Evolutionary conservation across 345 rosid genomes (phyloP).

Genomic region (Populus tremula): DNA sequence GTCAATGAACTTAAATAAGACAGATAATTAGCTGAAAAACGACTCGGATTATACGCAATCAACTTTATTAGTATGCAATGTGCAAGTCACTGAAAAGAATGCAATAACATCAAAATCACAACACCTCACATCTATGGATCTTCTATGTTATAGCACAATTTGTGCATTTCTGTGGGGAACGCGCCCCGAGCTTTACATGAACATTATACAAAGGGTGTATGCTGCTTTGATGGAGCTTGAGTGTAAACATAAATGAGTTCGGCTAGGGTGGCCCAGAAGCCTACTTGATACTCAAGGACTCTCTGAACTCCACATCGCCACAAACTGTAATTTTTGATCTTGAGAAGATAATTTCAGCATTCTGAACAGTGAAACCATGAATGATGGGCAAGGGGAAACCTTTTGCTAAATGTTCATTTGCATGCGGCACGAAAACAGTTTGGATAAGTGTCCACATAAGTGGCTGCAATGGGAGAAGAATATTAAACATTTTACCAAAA

Average conservation of each 20-base stretch:
- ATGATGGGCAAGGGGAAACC: constrained; percentile 90
- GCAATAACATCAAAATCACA: background rate
- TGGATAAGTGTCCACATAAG: constrained; percentile 81
- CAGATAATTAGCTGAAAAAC: no score
- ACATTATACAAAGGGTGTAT: background rate
- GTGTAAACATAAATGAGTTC: background rate
- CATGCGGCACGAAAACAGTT: constrained; percentile 79
- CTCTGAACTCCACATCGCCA: constrained; percentile 57
- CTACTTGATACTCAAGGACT: constrained; percentile 20
- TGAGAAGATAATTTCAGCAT: constrained; percentile 57
- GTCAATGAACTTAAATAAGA: no score
- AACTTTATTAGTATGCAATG: no score
- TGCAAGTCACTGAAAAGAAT: background rate
- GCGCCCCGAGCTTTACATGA: background rate
- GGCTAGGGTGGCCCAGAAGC: background rate
- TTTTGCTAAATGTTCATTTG: constrained; percentile 60
- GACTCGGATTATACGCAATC: no score
- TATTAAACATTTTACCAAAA: background rate
- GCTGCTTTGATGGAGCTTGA: background rate
- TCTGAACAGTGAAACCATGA: constrained; percentile 72
- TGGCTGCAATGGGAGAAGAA: constrained; percentile 51
- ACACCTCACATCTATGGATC: background rate
- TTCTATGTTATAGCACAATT: background rate
- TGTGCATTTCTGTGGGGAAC: background rate
- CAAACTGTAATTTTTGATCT: constrained; percentile 59